A percentile compares a stretch with the other conserved stretches of the same genome.
These are phyloP conservation scores for Phytophthora megakarya DNA, from an alignment of 352 stramenopile species.

Conservation along the genomic window DNA sequence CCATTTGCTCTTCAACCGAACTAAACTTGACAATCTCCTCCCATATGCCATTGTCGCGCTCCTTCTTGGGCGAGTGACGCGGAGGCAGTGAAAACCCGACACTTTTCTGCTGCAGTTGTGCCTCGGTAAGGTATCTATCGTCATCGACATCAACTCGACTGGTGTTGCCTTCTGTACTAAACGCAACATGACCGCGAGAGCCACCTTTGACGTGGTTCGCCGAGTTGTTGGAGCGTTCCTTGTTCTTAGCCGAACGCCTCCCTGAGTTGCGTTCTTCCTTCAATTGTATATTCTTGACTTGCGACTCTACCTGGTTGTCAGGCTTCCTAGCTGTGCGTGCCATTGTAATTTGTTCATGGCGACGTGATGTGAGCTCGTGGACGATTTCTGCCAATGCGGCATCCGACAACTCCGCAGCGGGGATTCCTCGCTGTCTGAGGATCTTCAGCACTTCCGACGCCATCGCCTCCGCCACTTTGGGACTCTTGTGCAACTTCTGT, in stretches of 20 bases:
- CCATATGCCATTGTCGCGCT: constrained; percentile 82
- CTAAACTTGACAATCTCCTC: constrained; percentile 85
- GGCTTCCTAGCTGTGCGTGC: constrained; percentile 9
- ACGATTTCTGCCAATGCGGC: constrained; percentile 47
- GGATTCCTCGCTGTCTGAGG: constrained; percentile 50
- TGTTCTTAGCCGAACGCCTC: constrained; percentile 30
- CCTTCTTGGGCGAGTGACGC: constrained; percentile 70
- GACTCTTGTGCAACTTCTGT: constrained; percentile 68
- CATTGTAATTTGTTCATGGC: constrained; percentile 44
- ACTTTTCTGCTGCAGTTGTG: constrained; percentile 74
- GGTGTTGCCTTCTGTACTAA: not conserved
- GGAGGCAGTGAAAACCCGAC: constrained; percentile 67
- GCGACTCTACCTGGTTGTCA: constrained; percentile 37
- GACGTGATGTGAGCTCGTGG: constrained; percentile 40
- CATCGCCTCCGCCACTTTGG: constrained; percentile 67
- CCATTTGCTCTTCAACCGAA: constrained; percentile 67
- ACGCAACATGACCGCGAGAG: constrained; percentile 4
- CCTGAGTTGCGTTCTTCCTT: constrained; percentile 16
- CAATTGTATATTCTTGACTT: constrained; percentile 8
- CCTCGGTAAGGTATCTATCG: constrained; percentile 67
- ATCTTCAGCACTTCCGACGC: constrained; percentile 55
- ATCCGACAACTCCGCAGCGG: constrained; percentile 45
- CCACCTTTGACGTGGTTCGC: not conserved
- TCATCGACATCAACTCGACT: constrained; percentile 37
- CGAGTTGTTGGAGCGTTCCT: constrained; percentile 24